These are phyloP conservation scores for Collybiopsis luxurians DNA, from an alignment of 768 basidiomycete genomes.

Conservation along the genomic window DNA sequence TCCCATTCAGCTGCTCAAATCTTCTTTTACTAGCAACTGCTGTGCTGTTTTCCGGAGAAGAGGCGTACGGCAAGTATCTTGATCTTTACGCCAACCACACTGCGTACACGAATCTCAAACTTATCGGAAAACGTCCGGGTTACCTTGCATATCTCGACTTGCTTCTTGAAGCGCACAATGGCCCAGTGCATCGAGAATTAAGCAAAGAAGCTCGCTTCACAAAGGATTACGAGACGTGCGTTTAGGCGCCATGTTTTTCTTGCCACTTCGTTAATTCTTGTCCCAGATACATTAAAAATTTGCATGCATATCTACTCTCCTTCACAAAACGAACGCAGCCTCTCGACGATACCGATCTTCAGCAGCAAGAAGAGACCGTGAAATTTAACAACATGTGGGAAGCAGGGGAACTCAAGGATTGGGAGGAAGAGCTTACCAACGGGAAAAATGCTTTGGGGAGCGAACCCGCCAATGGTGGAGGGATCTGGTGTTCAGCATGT, in stretches of 20 bases:
- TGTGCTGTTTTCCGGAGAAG: constrained; percentile 93
- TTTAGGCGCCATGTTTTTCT: constrained; percentile 14
- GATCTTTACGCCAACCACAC: constrained; percentile 90
- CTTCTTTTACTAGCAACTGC: constrained; percentile 55
- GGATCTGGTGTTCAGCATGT: constrained; percentile 96
- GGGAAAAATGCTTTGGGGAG: constrained; percentile 29
- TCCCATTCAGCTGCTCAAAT: background rate
- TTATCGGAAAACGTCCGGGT: constrained; percentile 76
- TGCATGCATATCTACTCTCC: constrained; percentile 82
- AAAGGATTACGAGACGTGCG: constrained; percentile 80
- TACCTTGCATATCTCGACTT: constrained; percentile 94
- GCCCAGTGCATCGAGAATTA: constrained; percentile 64
- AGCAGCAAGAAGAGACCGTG: constrained; percentile 57
- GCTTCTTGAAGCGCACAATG: constrained; percentile 63
- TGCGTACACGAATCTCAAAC: constrained; percentile 86
- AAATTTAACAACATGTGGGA: constrained; percentile 86
- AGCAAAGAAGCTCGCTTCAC: constrained; percentile 62
- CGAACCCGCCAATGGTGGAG: constrained; percentile 37
- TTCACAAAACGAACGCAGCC: constrained; percentile 87
- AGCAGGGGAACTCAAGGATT: constrained; percentile 67
- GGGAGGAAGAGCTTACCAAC: constrained; percentile 60
- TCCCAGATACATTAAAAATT: constrained; percentile 74
- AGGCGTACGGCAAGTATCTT: constrained; percentile 91
- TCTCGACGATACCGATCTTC: constrained; percentile 69
- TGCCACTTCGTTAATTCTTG: constrained; percentile 4